Base-by-base conservation (phyloP, 345 rosid species). In the Erodium maritimum region DNA sequence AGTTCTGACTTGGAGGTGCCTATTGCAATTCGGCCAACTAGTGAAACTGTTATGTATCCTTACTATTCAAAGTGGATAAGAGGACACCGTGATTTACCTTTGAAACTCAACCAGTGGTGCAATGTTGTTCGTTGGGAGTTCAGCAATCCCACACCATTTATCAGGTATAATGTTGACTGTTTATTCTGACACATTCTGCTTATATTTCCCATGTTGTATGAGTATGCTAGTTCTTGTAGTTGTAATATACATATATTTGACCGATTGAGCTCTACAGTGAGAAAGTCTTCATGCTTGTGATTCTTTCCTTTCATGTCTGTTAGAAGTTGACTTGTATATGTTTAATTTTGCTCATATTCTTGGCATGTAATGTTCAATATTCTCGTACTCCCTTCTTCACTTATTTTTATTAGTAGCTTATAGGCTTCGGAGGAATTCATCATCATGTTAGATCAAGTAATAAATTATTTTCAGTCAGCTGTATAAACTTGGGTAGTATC, bases 81-180 rank as follows among this genome's bases (percentile, higher is more conserved):
- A 70, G 95, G 99, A 9, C 99, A 89, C 69, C 88, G 97, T 33
- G 99, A 93, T 73, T 75, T 93, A 74, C 99, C 99, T 62, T 67
- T 93, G 80, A 89, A 73, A 75, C 95, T 85, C 62, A 93, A 93
- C 58, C 99, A 93, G 63, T 93, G 99, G 99, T 93, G 99, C 80
- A 93, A 93, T 78, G 99, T 93, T 67, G 99, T 93, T 64, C 82
- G 99, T 68, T 89, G 96, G 99, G 97, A 93, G 66, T 93, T 93
- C 69, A 93, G 96, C 84, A 80, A 93, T 73, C 99, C 99, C n/a
- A 93, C 99, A 21, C 97, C 99, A 33, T 89, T 93, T 83, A 93
- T 93, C 76, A 82, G 99, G 99, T 93, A 67, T 50, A 8, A 45
- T 59, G 22, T 45, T 17, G 7, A 25, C 25, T 17, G 21, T 20